phyloP scores from a whole-genome alignment of 2,329 filamentous ascomycete genomes.

The Colletotrichum chrysophilum region DNA sequence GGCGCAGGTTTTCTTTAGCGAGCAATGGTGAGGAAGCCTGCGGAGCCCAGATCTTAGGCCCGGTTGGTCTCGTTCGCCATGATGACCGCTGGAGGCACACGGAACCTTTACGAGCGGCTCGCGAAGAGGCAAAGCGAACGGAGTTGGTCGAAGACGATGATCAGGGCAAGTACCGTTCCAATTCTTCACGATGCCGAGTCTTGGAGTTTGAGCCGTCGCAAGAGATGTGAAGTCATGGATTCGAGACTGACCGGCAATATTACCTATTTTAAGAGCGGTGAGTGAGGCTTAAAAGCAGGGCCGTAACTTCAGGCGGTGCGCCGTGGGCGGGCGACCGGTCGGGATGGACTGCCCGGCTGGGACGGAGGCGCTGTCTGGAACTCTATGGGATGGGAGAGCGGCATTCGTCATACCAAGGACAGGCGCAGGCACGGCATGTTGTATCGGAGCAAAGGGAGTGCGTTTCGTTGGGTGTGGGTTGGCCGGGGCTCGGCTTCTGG shows the following conservation, averaged over 20 bases:
- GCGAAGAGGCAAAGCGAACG: background rate
- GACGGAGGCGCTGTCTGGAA: background rate
- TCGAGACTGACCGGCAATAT: background rate
- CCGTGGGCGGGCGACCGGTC: background rate
- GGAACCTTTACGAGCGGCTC: background rate
- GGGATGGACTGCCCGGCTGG: slow-evolving; percentile 8
- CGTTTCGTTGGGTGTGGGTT: slow-evolving; percentile 12
- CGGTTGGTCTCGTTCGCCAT: background rate
- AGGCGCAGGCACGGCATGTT: slow-evolving; percentile 6
- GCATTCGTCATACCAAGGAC: slow-evolving; percentile 15
- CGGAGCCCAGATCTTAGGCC: slow-evolving; percentile 15
- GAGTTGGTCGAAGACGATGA: background rate
- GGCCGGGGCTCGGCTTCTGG: slow-evolving; percentile 6
- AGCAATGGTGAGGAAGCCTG: background rate
- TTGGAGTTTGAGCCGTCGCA: background rate
- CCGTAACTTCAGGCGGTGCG: background rate
- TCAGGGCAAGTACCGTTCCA: background rate
- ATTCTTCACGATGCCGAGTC: background rate
- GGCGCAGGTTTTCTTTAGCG: background rate
- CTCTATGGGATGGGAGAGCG: background rate
- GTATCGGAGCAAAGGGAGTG: slow-evolving; percentile 8
- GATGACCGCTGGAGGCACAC: background rate
- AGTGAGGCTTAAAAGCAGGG: background rate
- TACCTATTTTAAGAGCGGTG: background rate
- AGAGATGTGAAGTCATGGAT: background rate